Evolutionary conservation across 2,329 filamentous ascomycete genomes (phyloP).

Genomic region (Fusarium transvaalense): DNA sequence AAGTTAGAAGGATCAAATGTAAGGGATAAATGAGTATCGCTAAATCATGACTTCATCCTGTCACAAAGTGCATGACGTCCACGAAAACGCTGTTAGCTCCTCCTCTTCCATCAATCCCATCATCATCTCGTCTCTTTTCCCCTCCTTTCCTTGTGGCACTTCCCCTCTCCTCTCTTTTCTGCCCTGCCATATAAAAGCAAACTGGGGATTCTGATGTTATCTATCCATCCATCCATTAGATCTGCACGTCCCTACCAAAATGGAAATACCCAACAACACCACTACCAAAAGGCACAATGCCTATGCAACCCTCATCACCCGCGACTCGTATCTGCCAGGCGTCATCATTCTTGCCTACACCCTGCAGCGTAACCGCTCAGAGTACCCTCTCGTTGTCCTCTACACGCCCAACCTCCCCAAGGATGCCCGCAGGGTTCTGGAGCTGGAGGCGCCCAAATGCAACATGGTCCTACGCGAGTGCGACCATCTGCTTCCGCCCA

Average conservation of each 20-base stretch:
- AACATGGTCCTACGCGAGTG: conserved; percentile 32
- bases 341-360: conserved; percentile 41
- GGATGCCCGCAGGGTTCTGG: conserved; percentile 17
- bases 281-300: conserved; percentile 27
- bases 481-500: conserved; percentile 29
- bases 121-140: neutral
- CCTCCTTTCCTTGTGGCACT: neutral
- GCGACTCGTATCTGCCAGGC: conserved; percentile 41
- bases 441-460: conserved; percentile 32
- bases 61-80: conserved; percentile 19
- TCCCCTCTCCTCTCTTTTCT: neutral
- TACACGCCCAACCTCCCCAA: conserved; percentile 32
- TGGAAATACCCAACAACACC: neutral
- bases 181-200: neutral
- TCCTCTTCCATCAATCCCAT: neutral
- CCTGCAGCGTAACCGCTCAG: conserved; percentile 24
- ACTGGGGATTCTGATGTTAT: neutral
- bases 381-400: conserved; percentile 34
- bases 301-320: conserved; percentile 44
- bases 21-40: conserved; percentile 14
- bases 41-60: conserved; percentile 6
- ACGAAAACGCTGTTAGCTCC: conserved; percentile 4
- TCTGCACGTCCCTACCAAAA: conserved; percentile 13
- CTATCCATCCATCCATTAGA: neutral
- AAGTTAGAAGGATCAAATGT: neutral